Evolutionary conservation across 108 stramenopile genomes (phyloP).

Genomic region (Fragilaria radians): DNA sequence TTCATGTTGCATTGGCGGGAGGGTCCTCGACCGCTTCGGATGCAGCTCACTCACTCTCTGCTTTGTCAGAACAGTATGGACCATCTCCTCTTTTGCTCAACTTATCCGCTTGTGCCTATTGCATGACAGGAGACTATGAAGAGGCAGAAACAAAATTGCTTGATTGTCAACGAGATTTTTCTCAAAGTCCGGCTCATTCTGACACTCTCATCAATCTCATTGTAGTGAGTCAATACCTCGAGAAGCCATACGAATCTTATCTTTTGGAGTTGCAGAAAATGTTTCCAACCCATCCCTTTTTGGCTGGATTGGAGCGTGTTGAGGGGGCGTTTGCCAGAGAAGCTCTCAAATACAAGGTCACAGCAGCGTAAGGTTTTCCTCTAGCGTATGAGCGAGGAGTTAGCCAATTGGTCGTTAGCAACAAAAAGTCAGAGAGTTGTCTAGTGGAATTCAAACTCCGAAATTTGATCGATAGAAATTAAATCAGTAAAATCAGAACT

Average conservation of each 20-base stretch:
- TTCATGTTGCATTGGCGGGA: slow-evolving; percentile 77
- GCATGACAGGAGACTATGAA: slow-evolving; percentile 81
- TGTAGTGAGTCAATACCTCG: slow-evolving; percentile 77
- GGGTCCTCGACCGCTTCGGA: slow-evolving; percentile 75
- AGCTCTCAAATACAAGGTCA: slow-evolving; percentile 65
- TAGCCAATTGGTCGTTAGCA: no score
- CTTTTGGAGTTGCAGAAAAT: slow-evolving; percentile 36
- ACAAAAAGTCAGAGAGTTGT: no score
- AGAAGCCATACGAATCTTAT: slow-evolving; percentile 35
- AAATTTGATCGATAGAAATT: no score
- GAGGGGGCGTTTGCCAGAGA: slow-evolving; percentile 81
- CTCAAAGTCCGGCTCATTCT: slow-evolving; percentile 23
- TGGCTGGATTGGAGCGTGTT: slow-evolving; percentile 61
- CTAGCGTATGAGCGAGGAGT: no score
- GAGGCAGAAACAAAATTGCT: slow-evolving; percentile 73
- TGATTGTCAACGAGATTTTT: slow-evolving; percentile 60
- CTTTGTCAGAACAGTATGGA: slow-evolving; percentile 94
- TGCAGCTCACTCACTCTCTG: slow-evolving; percentile 83
- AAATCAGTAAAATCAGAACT: no score
- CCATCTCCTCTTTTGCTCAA: slow-evolving; percentile 85
- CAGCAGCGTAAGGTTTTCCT: slow-evolving; percentile 1
- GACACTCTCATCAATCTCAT: slow-evolving; percentile 92
- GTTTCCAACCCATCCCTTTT: slow-evolving; percentile 61
- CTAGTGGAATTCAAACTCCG: no score
- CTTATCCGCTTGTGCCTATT: slow-evolving; percentile 79